These are phyloP conservation scores for Vaccinium macrocarpon DNA, from an alignment of 148 eudicot genomes.

Conservation along the genomic window DNA sequence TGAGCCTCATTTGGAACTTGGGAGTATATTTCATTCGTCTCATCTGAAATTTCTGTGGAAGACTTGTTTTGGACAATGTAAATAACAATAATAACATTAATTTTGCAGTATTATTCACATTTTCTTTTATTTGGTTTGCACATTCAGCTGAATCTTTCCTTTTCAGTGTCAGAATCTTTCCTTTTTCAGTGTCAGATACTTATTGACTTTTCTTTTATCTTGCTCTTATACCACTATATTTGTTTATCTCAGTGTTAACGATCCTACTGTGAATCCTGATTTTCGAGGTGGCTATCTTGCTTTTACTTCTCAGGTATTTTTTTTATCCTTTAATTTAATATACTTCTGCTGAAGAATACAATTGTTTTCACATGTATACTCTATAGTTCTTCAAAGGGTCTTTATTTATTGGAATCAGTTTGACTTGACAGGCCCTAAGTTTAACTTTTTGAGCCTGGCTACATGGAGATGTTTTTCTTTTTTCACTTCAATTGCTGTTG, in stretches of 20 bases:
- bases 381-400: neutral
- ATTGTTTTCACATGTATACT: neutral
- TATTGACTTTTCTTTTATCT: neutral
- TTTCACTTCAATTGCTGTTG: neutral
- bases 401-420: neutral
- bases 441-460: neutral
- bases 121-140: neutral
- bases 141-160: neutral
- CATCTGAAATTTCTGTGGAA: neutral
- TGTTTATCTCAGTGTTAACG: slow-evolving; percentile 53
- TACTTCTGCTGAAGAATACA: neutral
- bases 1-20: neutral
- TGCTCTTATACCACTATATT: neutral
- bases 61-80: slow-evolving; percentile 4
- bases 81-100: neutral
- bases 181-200: neutral
- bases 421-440: neutral
- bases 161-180: neutral
- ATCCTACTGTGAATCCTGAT: slow-evolving; percentile 60
- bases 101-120: neutral
- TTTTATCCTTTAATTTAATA: neutral
- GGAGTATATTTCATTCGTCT: neutral
- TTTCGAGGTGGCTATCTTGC: slow-evolving; percentile 87
- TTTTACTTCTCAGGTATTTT: slow-evolving; percentile 70
- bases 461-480: neutral